Evolutionary conservation across 164 flowering plant species (phyloP), one percentile per base, ranked within the genome.

Genomic region (Tetrastigma voinierianum): DNA sequence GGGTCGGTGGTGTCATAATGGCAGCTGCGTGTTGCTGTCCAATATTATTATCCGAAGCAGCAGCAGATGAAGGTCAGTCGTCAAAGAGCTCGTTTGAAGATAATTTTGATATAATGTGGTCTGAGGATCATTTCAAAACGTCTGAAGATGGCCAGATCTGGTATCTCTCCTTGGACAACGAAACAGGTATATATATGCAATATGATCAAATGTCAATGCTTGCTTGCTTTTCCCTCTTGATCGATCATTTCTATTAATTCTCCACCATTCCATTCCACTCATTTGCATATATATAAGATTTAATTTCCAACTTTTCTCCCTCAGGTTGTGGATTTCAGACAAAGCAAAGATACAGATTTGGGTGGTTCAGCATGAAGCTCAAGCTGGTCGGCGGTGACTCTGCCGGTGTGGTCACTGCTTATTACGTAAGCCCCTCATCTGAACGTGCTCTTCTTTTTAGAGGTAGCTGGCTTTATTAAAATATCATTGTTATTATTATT

Each of bases 361-460:
- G 98, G 60, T 93, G 97, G 98, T 93, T 91, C 59, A 91, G 97
- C 73, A 93, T 89, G 98, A 93, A 86, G 79, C 82, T 93, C 12
- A 93, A 86, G 76, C 57, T 93, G 70, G 97, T 91, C 1, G 98
- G 93, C 40, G 96, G 97, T 14, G 98, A 93, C 72, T 93, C 97
- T 49, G 98, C 97, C 11, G 97, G 98, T 11, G 93, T 93, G 12
- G 96, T 93, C 65, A 91, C 98, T 3, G 98, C 97, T 56, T 93
- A 88, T 69, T 93, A 93, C 77, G 98, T 93, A 72, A 83, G 94
- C 76, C 18, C 12, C 17, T n/a, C n/a, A n/a, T n/a, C n/a, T n/a
- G n/a, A n/a, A n/a, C n/a, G n/a, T n/a, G n/a, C n/a, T n/a, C n/a
- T n/a, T n/a, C n/a, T n/a, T n/a, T n/a, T n/a, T n/a, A n/a, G n/a